Base-by-base conservation (phyloP, 2,329 filamentous ascomycete species). In the Sclerotinia subarctica region DNA sequence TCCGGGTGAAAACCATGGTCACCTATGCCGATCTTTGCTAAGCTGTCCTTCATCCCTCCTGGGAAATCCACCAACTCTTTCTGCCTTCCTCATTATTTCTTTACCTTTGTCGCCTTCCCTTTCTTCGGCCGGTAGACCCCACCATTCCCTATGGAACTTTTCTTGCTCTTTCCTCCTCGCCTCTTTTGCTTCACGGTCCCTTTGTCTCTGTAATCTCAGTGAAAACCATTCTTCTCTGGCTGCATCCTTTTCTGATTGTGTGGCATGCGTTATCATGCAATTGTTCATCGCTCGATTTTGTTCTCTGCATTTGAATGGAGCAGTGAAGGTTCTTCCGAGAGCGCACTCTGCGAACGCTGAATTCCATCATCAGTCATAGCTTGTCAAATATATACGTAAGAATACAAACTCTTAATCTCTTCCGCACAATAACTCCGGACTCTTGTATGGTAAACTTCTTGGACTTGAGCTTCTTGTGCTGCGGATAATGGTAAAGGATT, bases 201-300 rank as follows among this genome's bases (percentile, higher is more conserved):
- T 82, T 74, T 88, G 85, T 67, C 94, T 84, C 80, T 93, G 87
- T 74, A 92, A 83, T 64, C 92, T 85, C 71, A 86, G 84, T 64
- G 88, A 87, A 79, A 98, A 98, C 95, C 95, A 99, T 78, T 98
- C 93, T 79, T 93, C 91, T 64, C 95, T 84, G 71, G 95, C 95
- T 32, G 88, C 88, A 81, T 99, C 95, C 79, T 96, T 86, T 78
- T 96, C 92, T 66, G 86, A 88, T 71, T 89, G 91, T 72, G 92
- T 96, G 67, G 94, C 94, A 81, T 96, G 90, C 67, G 84, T 80
- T 73, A 94, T 84, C 93, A 99, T 97, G 82, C 95, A 99, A 70
- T 83, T 84, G 81, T 99, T 99, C 95, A 99, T 99, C 47, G 85
- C 84, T 71, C 90, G 88, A 75, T 93, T 90, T 76, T 94, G 85